phyloP scores from a whole-genome alignment of 2,329 filamentous ascomycete genomes.

The Aaosphaeria pasadenensis region DNA sequence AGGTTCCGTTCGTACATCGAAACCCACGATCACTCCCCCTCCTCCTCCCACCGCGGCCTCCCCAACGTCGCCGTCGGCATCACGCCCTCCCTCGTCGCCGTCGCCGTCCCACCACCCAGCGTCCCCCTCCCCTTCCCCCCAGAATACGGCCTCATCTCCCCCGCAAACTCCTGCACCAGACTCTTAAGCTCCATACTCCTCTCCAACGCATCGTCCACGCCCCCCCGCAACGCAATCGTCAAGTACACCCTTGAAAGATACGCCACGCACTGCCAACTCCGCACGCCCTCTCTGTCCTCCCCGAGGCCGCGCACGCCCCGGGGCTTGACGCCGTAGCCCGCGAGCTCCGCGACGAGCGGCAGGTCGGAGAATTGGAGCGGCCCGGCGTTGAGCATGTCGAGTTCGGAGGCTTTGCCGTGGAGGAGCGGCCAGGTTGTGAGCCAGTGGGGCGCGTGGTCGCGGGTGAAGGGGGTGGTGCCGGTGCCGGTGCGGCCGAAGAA shows the following conservation, averaged over 20 bases:
- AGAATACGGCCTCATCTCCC: neutral
- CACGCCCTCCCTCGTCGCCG: too few relatives aligned
- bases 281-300: neutral
- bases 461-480: conserved; percentile 67
- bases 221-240: neutral
- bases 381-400: conserved; percentile 14
- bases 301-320: neutral
- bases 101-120: too few relatives aligned
- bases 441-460: conserved; percentile 91
- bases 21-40: too few relatives aligned
- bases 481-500: conserved; percentile 20
- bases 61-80: too few relatives aligned
- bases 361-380: conserved; percentile 24
- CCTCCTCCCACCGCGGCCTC: too few relatives aligned
- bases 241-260: neutral
- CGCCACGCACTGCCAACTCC: neutral
- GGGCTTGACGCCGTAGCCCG: neutral
- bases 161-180: neutral
- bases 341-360: conserved; percentile 14
- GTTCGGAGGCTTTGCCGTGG: conserved; percentile 16
- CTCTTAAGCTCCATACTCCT: neutral
- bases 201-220: neutral
- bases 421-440: conserved; percentile 57
- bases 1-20: too few relatives aligned
- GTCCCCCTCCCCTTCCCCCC: too few relatives aligned